Conservation (phyloP, 2,329 filamentous ascomycete species). For the Eutypella sp. region DNA sequence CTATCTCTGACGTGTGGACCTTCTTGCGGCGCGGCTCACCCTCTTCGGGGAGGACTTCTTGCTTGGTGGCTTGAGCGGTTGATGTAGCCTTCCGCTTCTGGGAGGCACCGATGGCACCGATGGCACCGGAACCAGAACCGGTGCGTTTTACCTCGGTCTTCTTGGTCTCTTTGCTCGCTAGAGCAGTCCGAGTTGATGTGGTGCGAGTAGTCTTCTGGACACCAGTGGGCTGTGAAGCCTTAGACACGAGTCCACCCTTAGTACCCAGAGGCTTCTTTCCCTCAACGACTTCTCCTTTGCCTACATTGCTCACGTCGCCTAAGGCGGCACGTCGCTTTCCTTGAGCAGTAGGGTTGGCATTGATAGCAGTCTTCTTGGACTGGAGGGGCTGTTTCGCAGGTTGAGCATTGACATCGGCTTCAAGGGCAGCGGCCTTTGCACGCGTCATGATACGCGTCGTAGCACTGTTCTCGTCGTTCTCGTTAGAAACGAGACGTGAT, state of each 20-base stretch:
- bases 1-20: slow-evolving; percentile 47
- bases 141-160: slow-evolving; percentile 68
- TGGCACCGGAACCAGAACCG: slow-evolving; percentile 65
- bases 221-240: slow-evolving; percentile 75
- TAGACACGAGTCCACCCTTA: slow-evolving; percentile 69
- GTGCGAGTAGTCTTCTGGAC: slow-evolving; percentile 63
- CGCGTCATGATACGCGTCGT: slow-evolving; percentile 86
- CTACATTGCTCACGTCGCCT: slow-evolving; percentile 92
- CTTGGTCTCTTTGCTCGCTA: slow-evolving; percentile 64
- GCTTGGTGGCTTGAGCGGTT: slow-evolving; percentile 52
- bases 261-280: slow-evolving; percentile 66
- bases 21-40: slow-evolving; percentile 67
- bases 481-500: slow-evolving; percentile 74
- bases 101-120: slow-evolving; percentile 56
- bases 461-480: slow-evolving; percentile 86
- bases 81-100: slow-evolving; percentile 64
- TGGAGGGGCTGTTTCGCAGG: slow-evolving; percentile 60
- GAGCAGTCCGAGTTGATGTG: slow-evolving; percentile 56
- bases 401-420: slow-evolving; percentile 56
- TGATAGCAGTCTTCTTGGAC: slow-evolving; percentile 60
- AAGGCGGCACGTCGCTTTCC: slow-evolving; percentile 74
- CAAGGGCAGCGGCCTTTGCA: slow-evolving; percentile 77
- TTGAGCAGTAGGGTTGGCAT: slow-evolving; percentile 40
- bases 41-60: slow-evolving; percentile 55
- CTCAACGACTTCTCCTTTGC: slow-evolving; percentile 67